Evolutionary conservation across 1,284 basidiomycete species (phyloP).

Genomic region (Apiotrichum laibachii): DNA sequence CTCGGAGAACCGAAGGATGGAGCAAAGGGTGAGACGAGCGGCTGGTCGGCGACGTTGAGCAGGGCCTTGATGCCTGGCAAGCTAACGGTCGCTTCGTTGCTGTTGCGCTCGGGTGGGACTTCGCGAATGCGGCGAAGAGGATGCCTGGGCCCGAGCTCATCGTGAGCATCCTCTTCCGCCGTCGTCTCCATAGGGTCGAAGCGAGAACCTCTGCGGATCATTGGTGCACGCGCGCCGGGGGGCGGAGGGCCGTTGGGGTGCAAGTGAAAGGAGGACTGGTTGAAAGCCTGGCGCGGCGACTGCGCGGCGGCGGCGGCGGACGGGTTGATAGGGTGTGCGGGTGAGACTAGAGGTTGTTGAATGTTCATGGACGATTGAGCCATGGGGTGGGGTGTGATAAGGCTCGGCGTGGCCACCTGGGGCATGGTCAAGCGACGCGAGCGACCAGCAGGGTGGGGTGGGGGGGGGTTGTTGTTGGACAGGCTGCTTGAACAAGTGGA

Average conservation of each 20-base stretch:
- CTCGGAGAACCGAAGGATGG: constrained; percentile 24
- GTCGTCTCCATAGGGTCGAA: constrained; percentile 45
- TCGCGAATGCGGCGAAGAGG: constrained; percentile 40
- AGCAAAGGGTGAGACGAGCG: constrained; percentile 24
- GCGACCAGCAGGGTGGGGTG: not conserved
- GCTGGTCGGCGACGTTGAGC: constrained; percentile 22
- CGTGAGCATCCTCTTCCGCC: constrained; percentile 37
- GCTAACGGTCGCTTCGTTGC: constrained; percentile 23
- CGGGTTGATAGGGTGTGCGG: not conserved
- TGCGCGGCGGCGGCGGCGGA: not conserved
- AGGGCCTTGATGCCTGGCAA: constrained; percentile 39
- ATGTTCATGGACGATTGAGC: constrained; percentile 5
- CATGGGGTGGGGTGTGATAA: constrained; percentile 2
- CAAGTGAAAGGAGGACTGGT: not conserved
- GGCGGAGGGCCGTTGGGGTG: constrained; percentile 12
- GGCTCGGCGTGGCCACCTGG: constrained; percentile 1
- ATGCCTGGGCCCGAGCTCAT: constrained; percentile 40
- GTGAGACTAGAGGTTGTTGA: not conserved
- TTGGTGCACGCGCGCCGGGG: constrained; percentile 21
- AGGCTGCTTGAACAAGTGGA: not conserved
- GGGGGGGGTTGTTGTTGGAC: not conserved
- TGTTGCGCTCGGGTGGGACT: constrained; percentile 16
- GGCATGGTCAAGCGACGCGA: constrained; percentile 5
- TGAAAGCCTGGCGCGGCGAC: not conserved
- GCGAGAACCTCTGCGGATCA: constrained; percentile 29